Evolutionary conservation across 257 asterid genomes (phyloP).

Genomic region (Salvia miltiorrhiza): DNA sequence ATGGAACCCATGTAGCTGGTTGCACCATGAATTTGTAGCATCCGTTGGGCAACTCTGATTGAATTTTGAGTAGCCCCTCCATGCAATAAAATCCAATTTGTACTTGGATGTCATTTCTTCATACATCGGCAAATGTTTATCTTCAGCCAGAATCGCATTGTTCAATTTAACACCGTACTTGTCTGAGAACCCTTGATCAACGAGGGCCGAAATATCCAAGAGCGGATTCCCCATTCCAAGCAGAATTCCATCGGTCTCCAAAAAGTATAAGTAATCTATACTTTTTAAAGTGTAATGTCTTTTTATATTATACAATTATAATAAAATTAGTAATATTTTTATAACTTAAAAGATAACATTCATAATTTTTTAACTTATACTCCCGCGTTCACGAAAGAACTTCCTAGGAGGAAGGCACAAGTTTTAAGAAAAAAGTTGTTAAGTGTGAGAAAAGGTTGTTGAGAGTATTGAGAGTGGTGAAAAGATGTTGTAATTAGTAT

Average conservation of each 20-base stretch:
- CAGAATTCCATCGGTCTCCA: constrained; percentile 69
- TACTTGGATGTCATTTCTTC: constrained; percentile 75
- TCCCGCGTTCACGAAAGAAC: too few species aligned
- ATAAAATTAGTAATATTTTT: too few species aligned
- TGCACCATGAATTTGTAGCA: constrained; percentile 76
- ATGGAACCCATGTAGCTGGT: constrained; percentile 72
- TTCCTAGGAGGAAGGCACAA: too few species aligned
- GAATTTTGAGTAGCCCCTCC: constrained; percentile 97
- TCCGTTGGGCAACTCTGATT: constrained; percentile 93
- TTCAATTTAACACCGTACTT: constrained; percentile 70
- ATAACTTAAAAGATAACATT: too few species aligned
- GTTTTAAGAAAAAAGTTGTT: too few species aligned
- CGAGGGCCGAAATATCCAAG: constrained; percentile 72
- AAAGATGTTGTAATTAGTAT: too few species aligned
- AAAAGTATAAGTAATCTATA: too few species aligned
- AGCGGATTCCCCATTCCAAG: constrained; percentile 98
- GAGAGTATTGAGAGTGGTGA: too few species aligned
- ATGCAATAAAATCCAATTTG: constrained; percentile 83
- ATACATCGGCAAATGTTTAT: constrained; percentile 87
- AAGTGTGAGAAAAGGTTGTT: too few species aligned
- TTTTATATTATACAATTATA: too few species aligned
- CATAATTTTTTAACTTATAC: too few species aligned
- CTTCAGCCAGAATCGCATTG: constrained; percentile 96
- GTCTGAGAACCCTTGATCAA: constrained; percentile 77
- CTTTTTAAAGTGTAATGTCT: too few species aligned